phyloP scores from a whole-genome alignment of 75 land plant genomes.

The Cunninghamia lanceolata region DNA sequence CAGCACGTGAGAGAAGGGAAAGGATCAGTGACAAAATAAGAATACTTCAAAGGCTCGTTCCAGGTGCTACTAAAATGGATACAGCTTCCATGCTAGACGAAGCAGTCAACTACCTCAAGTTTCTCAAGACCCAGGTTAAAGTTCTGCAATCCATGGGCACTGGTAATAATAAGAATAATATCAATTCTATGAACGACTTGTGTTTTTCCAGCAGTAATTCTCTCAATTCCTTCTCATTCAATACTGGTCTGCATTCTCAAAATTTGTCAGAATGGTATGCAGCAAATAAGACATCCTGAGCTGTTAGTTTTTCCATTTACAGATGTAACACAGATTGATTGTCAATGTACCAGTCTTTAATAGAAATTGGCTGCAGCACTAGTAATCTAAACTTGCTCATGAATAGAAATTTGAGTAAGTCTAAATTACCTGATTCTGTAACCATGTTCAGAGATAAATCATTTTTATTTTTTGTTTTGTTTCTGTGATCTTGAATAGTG shows the following conservation, averaged over 20 bases:
- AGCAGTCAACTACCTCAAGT: conserved; percentile 62
- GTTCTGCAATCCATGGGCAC: conserved; percentile 18
- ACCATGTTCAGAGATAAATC: neutral
- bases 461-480: neutral
- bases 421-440: neutral
- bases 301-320: neutral
- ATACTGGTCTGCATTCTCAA: neutral
- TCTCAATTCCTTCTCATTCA: conserved; percentile 1
- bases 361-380: neutral
- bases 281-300: neutral
- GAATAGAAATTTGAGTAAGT: neutral
- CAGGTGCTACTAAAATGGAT: conserved; percentile 55
- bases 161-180: too few species aligned
- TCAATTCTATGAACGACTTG: neutral
- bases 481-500: neutral
- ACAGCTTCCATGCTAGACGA: conserved; percentile 71
- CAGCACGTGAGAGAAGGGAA: conserved; percentile 52
- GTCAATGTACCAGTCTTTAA: too few species aligned
- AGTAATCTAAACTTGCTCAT: conserved; percentile 2
- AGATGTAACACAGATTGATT: neutral
- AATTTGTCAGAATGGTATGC: neutral
- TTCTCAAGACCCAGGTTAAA: conserved; percentile 65
- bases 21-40: conserved; percentile 44
- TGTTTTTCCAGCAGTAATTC: neutral
- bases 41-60: conserved; percentile 47